phyloP scores from a whole-genome alignment of 2,329 filamentous ascomycete genomes.

The Aspergillus terreus region DNA sequence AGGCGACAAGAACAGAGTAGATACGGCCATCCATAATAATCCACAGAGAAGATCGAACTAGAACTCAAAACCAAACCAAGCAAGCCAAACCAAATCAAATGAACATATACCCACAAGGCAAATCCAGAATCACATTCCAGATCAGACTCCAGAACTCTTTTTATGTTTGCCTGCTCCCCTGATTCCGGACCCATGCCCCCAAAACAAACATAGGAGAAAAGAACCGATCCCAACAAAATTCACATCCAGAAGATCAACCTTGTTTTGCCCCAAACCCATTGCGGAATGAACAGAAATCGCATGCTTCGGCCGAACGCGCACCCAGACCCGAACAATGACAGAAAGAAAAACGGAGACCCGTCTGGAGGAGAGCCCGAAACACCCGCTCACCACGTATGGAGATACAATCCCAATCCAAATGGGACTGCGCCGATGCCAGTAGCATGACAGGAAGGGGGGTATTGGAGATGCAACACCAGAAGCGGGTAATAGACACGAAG shows the following conservation, averaged over 20 bases:
- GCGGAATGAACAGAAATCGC: conserved; percentile 7
- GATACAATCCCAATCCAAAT: conserved; percentile 5
- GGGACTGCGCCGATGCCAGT: conserved; percentile 6
- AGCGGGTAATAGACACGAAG: conserved; percentile 4
- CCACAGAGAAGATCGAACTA: no score
- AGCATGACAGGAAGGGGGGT: conserved; percentile 1
- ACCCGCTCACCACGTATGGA: background rate
- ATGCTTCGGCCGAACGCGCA: conserved; percentile 14
- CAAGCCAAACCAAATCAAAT: no score
- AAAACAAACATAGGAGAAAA: conserved; percentile 7
- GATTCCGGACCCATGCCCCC: conserved; percentile 16
- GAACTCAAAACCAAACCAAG: no score
- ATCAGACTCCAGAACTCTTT: conserved; percentile 24
- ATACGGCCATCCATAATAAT: no score
- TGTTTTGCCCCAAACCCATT: conserved; percentile 15
- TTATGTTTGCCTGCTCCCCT: conserved; percentile 18
- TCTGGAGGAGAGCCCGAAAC: no score
- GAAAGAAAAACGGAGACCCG: conserved; percentile 15
- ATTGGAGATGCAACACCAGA: conserved; percentile 3
- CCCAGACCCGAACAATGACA: conserved; percentile 16
- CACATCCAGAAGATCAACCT: conserved; percentile 9
- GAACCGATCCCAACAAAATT: background rate
- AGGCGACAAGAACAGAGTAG: no score
- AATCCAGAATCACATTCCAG: conserved; percentile 13
- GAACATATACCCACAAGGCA: conserved; percentile 5